Conservation (phyloP, 495 filamentous ascomycete genomes). For the Penicillium canariense region DNA sequence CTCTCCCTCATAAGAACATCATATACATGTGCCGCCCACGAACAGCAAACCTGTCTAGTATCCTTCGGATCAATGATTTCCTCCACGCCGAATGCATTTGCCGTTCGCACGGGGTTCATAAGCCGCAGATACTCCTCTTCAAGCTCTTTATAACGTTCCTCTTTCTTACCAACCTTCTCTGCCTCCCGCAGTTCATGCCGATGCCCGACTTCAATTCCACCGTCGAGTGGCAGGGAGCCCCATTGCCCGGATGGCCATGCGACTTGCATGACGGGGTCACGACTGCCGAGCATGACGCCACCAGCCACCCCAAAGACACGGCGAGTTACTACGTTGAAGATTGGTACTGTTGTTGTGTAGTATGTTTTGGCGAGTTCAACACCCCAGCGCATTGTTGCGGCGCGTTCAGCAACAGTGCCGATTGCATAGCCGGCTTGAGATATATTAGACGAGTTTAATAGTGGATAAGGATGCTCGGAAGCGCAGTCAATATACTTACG, state of each 20-base stretch:
- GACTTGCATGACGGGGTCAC: constrained; percentile 57
- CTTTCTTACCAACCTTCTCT: constrained; percentile 46
- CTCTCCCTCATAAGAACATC: constrained; percentile 45
- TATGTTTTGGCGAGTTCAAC: constrained; percentile 58
- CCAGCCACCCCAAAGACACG: constrained; percentile 61
- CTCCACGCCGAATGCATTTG: constrained; percentile 62
- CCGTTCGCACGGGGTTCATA: constrained; percentile 64
- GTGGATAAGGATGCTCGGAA: neutral
- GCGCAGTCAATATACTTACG: constrained; percentile 30
- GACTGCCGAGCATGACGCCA: constrained; percentile 58
- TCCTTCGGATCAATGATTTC: constrained; percentile 62
- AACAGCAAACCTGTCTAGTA: constrained; percentile 51
- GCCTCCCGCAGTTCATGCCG: constrained; percentile 55
- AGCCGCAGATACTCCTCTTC: constrained; percentile 57
- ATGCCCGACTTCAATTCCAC: constrained; percentile 62
- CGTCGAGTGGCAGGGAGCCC: constrained; percentile 58
- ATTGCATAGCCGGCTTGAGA: constrained; percentile 56
- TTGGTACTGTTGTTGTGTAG: constrained; percentile 56
- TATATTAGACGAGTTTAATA: neutral
- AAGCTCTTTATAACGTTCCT: constrained; percentile 51
- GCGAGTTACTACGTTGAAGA: constrained; percentile 59
- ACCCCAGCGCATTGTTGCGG: constrained; percentile 62
- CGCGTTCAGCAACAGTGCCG: constrained; percentile 58
- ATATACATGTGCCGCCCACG: constrained; percentile 57
- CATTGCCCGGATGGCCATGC: constrained; percentile 63